Percentiles rank a stretch among this genome's conserved stretches.
Conservation (phyloP, 305 asterid species). For the Solanum aculeatissimum region DNA sequence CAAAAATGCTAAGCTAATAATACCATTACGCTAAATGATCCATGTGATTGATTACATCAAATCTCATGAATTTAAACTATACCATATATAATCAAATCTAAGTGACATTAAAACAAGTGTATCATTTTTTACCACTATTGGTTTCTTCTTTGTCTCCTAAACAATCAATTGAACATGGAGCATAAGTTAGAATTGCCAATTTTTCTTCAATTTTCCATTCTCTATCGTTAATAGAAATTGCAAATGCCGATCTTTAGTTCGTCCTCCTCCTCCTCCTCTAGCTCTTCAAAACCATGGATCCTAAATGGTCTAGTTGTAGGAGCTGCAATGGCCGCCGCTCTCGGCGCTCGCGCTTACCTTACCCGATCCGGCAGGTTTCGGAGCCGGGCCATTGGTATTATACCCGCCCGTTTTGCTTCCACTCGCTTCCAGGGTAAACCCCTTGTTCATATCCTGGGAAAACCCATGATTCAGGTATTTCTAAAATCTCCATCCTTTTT, state of each 20-base stretch:
- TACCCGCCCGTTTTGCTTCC: conserved; percentile 87
- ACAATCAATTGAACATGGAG: background rate
- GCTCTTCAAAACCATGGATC: conserved; percentile 39
- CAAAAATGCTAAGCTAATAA: too few species aligned
- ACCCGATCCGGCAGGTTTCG: conserved; percentile 45
- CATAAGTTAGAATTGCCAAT: background rate
- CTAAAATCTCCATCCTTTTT: background rate
- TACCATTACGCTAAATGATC: too few species aligned
- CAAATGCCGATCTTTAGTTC: background rate
- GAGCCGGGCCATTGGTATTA: conserved; percentile 70
- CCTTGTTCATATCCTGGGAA: conserved; percentile 70
- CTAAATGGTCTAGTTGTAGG: conserved; percentile 41
- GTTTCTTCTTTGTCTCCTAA: too few species aligned
- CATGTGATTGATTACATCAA: too few species aligned
- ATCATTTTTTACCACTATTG: background rate
- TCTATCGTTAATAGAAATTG: background rate
- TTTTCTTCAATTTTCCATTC: background rate
- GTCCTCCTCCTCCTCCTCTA: conserved; percentile 24
- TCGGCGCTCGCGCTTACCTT: conserved; percentile 50
- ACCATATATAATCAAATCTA: too few species aligned
- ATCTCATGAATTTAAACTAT: too few species aligned
- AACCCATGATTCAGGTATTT: conserved; percentile 87
- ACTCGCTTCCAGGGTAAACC: conserved; percentile 84
- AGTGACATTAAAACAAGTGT: too few species aligned
- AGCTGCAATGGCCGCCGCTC: conserved; percentile 47